Conservation (phyloP, 1,284 basidiomycete species). For the Heterobasidion annosum region DNA sequence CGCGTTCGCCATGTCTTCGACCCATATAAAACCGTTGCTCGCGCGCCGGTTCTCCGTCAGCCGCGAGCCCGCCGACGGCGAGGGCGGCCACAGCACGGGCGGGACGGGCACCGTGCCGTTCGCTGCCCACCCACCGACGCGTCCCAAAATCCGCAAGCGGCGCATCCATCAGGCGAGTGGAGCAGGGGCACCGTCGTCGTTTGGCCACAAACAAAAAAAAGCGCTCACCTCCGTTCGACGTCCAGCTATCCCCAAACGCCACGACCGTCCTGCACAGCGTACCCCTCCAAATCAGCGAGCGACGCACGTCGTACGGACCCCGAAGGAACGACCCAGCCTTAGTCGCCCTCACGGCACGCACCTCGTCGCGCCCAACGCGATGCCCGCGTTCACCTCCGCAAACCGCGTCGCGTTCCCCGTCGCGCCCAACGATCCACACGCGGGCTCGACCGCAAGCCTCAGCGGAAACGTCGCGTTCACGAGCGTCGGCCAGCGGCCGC, state of each 20-base stretch:
- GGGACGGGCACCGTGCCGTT: not conserved
- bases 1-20: not conserved
- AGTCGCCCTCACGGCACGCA: not conserved
- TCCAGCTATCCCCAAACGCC: conserved; percentile 1
- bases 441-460: not conserved
- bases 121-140: not conserved
- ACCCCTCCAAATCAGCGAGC: not conserved
- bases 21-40: not conserved
- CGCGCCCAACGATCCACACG: not conserved
- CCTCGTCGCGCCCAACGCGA: not conserved
- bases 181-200: no score
- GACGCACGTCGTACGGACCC: not conserved
- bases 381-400: not conserved
- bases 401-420: not conserved
- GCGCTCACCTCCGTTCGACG: not conserved
- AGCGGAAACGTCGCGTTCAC: not conserved
- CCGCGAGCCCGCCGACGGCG: not conserved
- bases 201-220: not conserved
- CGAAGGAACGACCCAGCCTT: not conserved
- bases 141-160: not conserved
- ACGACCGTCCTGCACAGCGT: not conserved
- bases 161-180: no score
- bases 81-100: not conserved
- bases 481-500: not conserved
- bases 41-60: not conserved